phyloP scores from a whole-genome alignment of 202 grass and related monocot genomes.

The Musa balbisiana region DNA sequence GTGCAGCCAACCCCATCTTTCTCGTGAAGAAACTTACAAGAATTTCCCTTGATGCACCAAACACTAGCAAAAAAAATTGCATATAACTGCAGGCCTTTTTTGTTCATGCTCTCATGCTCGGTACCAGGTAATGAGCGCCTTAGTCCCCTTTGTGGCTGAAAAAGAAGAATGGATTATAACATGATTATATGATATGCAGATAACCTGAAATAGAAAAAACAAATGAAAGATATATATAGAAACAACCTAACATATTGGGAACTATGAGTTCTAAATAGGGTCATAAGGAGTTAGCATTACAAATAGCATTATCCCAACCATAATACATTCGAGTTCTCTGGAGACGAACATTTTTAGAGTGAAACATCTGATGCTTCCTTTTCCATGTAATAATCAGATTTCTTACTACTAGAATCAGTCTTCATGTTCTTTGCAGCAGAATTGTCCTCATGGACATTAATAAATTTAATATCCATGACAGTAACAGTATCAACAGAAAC shows the following conservation, averaged over 20 bases:
- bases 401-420: not conserved
- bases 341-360: not conserved
- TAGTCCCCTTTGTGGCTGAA: slow-evolving; percentile 29
- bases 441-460: not conserved
- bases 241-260: not conserved
- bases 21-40: slow-evolving; percentile 41
- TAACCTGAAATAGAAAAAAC: not conserved
- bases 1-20: slow-evolving; percentile 29
- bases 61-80: slow-evolving; percentile 34
- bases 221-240: not conserved
- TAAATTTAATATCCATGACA: no score
- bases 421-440: not conserved
- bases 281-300: no score
- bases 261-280: no score
- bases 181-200: not conserved
- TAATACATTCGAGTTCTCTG: not conserved
- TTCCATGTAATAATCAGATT: not conserved
- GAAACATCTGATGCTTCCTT: not conserved
- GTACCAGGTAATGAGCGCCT: slow-evolving; percentile 35
- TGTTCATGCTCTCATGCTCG: slow-evolving; percentile 19
- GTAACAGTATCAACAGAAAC: not conserved
- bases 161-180: not conserved
- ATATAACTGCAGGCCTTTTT: slow-evolving; percentile 26
- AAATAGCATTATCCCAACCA: no score
- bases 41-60: slow-evolving; percentile 47